Evolutionary conservation across 805 yeast species (phyloP), one percentile per base, ranked within the genome.

Genomic region (Starmerella apis): DNA sequence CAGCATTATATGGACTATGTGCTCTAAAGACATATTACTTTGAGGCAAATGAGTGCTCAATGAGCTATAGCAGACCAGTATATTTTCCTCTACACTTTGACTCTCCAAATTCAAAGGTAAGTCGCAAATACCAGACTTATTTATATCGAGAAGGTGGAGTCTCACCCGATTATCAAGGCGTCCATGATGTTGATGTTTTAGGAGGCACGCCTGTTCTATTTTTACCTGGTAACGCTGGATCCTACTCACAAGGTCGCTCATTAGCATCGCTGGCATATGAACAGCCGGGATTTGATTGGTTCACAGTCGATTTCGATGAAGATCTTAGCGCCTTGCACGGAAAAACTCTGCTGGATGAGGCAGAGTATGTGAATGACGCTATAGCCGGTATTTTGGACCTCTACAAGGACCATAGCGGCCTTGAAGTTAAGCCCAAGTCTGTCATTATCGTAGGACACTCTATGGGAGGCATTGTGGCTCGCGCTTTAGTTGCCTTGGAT

Each of bases 151-250:
- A 94, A 61, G 94, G 85, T 54, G 82, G 79, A 14, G 47, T 58
- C 0, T 50, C 59, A 3, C 47, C 47, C 9, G 36, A 46, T 1
- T 56, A 44, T 28, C 46, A 41, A 30, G 43, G 46, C 11, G 48
- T 53, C 4, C 52, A 46, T 4, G 57, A 50, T 22, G 54, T 41
- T 22, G 10, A 4, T 11, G 46, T 45, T 3, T 90, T 95, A 0
- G 61, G 61, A 48, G 97, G 97, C 0, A 75, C 84, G 1, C 99
- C 99, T 0, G 87, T 86, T 1, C 68, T 92, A 14, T 92, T 92
- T 65, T 83, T 94, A 36, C 98, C 98, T 0, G 99, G 99, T 0
- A 92, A 94, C 63, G 98, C 98, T 0, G 99, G 99, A 1, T 81
- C 94, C 50, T 87, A 78, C 64, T 77, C 79, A 56, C 99, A 92